phyloP scores from a whole-genome alignment of 1,284 basidiomycete species.

The Peniophora sp. region DNA sequence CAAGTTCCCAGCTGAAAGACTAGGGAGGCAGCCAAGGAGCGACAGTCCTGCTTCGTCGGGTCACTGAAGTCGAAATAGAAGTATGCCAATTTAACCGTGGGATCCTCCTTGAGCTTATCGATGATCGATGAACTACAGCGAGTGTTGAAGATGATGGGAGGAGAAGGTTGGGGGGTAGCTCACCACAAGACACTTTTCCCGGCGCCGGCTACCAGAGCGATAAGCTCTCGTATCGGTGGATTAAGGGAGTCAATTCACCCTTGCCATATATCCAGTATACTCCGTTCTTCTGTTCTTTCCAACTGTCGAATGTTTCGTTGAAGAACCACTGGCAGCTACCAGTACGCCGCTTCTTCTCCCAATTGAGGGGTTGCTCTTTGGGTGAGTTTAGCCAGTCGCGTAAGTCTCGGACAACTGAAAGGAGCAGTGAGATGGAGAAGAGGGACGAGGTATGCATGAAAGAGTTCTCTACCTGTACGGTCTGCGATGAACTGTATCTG shows the following conservation, averaged over 20 bases:
- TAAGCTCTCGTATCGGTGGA: neutral
- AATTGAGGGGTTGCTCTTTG: neutral
- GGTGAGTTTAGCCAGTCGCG: too few relatives aligned
- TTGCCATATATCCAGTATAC: neutral
- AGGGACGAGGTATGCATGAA: too few relatives aligned
- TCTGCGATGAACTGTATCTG: too few relatives aligned
- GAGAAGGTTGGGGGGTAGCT: neutral
- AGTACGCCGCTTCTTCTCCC: too few relatives aligned
- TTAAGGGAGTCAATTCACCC: neutral
- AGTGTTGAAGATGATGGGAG: neutral
- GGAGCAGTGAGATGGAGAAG: too few relatives aligned
- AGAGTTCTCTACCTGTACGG: too few relatives aligned
- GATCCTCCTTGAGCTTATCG: neutral
- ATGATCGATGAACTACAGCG: neutral
- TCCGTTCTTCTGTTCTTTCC: neutral
- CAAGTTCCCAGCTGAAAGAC: neutral
- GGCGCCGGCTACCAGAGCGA: neutral
- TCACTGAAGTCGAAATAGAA: neutral
- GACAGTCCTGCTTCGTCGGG: neutral
- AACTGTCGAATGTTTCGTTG: neutral
- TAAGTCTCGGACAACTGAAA: too few relatives aligned
- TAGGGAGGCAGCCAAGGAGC: neutral
- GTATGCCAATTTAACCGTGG: neutral
- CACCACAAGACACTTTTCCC: constrained; percentile 1
- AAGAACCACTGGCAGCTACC: neutral